Conservation (phyloP, 1,284 basidiomycete genomes). For the Kalmanozyma brasiliensis region DNA sequence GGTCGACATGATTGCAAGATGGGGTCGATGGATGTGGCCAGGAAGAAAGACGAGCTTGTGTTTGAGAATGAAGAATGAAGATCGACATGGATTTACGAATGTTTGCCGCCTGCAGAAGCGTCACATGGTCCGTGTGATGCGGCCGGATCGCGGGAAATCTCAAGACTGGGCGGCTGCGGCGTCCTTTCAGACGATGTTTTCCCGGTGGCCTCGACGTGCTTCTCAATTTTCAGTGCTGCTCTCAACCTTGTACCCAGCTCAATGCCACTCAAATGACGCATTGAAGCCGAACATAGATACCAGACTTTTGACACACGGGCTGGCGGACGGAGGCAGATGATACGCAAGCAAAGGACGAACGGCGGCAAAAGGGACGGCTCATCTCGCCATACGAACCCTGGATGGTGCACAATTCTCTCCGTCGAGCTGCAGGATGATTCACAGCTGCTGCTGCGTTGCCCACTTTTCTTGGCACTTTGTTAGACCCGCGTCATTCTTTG, state of each 20-base stretch:
- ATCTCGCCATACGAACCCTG: constrained; percentile 16
- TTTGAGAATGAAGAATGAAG: constrained; percentile 2
- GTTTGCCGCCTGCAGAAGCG: constrained; percentile 6
- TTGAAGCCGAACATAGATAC: too few species aligned
- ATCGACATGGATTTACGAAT: constrained; percentile 8
- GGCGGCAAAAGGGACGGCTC: constrained; percentile 22
- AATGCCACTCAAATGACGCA: too few species aligned
- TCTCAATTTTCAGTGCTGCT: too few species aligned
- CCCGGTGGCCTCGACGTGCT: too few species aligned
- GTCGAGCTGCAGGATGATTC: constrained; percentile 2
- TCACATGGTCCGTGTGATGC: constrained; percentile 28
- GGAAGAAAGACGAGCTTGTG: neutral
- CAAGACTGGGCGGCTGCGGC: too few species aligned
- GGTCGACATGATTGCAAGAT: constrained; percentile 12
- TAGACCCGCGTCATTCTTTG: too few species aligned
- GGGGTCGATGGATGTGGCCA: neutral
- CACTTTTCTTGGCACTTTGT: too few species aligned
- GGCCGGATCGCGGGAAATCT: neutral
- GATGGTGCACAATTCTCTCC: constrained; percentile 11
- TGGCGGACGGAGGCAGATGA: too few species aligned
- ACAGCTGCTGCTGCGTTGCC: neutral
- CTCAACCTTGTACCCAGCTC: too few species aligned
- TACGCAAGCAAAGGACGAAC: neutral
- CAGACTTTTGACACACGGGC: too few species aligned
- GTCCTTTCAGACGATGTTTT: too few species aligned